Base-by-base conservation (phyloP, 1,139 yeast species). In the Taphrina flavorubra region DNA sequence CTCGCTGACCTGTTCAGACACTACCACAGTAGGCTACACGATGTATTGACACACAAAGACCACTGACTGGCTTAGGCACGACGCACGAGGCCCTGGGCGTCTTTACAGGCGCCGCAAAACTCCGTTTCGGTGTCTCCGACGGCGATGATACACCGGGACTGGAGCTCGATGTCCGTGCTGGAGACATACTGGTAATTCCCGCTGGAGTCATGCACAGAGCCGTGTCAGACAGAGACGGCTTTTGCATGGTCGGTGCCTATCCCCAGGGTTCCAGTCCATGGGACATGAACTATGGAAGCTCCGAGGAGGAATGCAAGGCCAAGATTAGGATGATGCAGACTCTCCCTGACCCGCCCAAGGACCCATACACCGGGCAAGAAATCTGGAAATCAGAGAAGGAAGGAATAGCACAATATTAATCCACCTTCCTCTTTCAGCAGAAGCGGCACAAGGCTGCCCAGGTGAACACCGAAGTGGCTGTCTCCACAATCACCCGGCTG, bases 161-260 rank as follows among this genome's bases (percentile, higher is more conserved):
- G 13, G 36, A 20, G n/a, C 34, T 56, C 36, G 60, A 39, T 20
- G 60, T 56, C 13, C 25, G 39, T 11, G 36, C 46, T 37, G 60
- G 60, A 5, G 60, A 56, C 36, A 49, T 56, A 36, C 31, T 56
- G 18, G 60, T 56, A 6, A 37, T 56, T 11, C 60, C 60, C 5
- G 60, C 60, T 2, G 60, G 60, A 14, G 47, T 56, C 25, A 20
- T 56, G 47, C 60, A 56, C 47, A 14, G 46, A 25, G 47, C 60
- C 10, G n/a, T 56, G 1, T 1, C 25, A n/a, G 36, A 20, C 47
- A 16, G 16, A 14, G 60, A 56, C 20, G 60, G 25, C n/a, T 56
- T 56, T 20, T 16, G 20, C 36, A 56, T 56, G 60, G 60, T 56
- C 14, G 60, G 60, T 11, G 60, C 60, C 7, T 56, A 56, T 40